Conservation (phyloP, 345 rosid species). For the Salix suchowensis region DNA sequence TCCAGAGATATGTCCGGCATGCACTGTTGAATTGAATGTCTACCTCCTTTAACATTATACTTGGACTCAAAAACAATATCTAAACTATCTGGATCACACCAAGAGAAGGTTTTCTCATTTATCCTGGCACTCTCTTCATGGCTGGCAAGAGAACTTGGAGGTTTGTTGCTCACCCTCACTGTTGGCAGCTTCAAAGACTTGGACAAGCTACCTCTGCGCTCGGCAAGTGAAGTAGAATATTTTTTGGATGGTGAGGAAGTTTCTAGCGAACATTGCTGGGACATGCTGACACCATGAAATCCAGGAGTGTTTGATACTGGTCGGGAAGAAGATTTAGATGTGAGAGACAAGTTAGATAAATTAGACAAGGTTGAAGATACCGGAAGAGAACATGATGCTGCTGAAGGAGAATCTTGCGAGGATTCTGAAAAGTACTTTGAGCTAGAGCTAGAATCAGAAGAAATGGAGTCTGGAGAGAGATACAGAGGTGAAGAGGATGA, state of each 20-base stretch:
- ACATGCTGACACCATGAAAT: constrained; percentile 31
- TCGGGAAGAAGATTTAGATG: constrained; percentile 43
- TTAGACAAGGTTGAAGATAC: constrained; percentile 55
- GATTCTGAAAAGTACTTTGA: constrained; percentile 61
- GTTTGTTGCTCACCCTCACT: constrained; percentile 27
- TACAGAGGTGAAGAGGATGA: constrained; percentile 67
- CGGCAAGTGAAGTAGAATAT: constrained; percentile 71
- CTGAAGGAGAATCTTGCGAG: constrained; percentile 65
- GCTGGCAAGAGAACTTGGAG: constrained; percentile 19
- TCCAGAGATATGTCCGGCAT: constrained; percentile 31
- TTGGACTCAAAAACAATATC: constrained; percentile 54
- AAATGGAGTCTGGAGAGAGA: constrained; percentile 70
- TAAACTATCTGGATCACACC: constrained; percentile 37
- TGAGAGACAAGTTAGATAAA: constrained; percentile 51
- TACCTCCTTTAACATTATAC: constrained; percentile 35
- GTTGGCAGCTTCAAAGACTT: constrained; percentile 68
- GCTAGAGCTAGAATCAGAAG: constrained; percentile 61
- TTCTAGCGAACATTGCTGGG: constrained; percentile 27
- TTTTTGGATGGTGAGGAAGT: constrained; percentile 39
- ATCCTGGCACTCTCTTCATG: constrained; percentile 29
- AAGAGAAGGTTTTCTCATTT: constrained; percentile 28
- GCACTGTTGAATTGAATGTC: constrained; percentile 24
- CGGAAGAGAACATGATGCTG: constrained; percentile 47
- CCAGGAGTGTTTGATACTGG: constrained; percentile 29
- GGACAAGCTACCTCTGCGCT: constrained; percentile 73